phyloP scores from a whole-genome alignment of 768 basidiomycete genomes.

The Lactarius indigo region DNA sequence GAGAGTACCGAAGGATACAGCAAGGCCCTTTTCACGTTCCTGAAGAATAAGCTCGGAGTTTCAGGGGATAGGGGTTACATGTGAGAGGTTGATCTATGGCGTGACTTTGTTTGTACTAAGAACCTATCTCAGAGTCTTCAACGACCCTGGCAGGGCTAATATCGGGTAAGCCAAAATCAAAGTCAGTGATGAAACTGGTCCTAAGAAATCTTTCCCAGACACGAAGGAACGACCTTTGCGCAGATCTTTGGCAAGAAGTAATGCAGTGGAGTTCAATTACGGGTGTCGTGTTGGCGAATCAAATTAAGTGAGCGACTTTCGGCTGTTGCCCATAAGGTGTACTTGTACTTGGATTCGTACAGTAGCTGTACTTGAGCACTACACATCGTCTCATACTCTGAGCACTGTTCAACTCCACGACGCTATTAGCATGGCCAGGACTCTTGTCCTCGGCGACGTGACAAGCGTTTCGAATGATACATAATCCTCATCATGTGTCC shows the following conservation, averaged over 20 bases:
- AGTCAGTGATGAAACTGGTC: background rate
- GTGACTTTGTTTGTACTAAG: background rate
- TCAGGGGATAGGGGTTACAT: constrained; percentile 57
- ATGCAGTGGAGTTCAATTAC: background rate
- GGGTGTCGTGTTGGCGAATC: too few relatives aligned
- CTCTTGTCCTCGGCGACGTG: constrained; percentile 28
- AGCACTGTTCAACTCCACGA: constrained; percentile 21
- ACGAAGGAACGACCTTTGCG: constrained; percentile 44
- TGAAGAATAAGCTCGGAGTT: constrained; percentile 51
- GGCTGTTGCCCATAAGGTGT: background rate
- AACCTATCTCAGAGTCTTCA: constrained; percentile 37
- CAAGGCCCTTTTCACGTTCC: constrained; percentile 50
- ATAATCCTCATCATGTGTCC: constrained; percentile 27
- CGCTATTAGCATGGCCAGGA: constrained; percentile 34
- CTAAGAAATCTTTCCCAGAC: constrained; percentile 29
- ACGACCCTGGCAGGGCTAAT: constrained; percentile 49
- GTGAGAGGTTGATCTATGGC: constrained; percentile 32
- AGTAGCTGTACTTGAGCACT: background rate
- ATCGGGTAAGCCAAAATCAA: constrained; percentile 40
- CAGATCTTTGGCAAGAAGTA: constrained; percentile 37
- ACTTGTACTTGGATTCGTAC: background rate
- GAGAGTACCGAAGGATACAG: constrained; percentile 51
- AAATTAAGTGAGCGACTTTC: background rate
- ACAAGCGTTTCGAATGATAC: constrained; percentile 27
- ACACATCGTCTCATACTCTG: background rate